Base-by-base conservation (phyloP, 2,329 filamentous ascomycete species). In the Pseudogymnoascus verrucosus region DNA sequence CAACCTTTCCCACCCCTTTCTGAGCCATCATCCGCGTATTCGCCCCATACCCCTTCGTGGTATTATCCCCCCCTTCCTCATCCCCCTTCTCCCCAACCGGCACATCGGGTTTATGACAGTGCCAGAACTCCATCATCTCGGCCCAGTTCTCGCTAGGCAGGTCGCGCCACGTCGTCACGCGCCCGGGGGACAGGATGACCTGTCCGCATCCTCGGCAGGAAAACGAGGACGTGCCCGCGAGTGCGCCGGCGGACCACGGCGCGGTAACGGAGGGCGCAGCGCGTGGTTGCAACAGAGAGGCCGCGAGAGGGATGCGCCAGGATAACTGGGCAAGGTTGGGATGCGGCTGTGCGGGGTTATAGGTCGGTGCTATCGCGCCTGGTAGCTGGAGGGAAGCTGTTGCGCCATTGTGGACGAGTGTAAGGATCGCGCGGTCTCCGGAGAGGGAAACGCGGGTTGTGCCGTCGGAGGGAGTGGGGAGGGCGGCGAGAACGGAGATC, bases 101-200 rank as follows among this genome's bases (percentile, higher is more conserved):
- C 63, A 86, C 79, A 65, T 87, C 82, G 40, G 96, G 95, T 76
- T 98, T 98, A 75, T 99, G 95, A 72, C 95, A 99, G 76, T 99
- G 96, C 95, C 95, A 99, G 69, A 99, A 96, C 75, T 99, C 96
- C 95, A 99, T 99, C 93, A 99, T 96, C 77, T 99, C 95, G 0
- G 95, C 96, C 95, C 95, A 99, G 71, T 96, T 93, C 70, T 96
- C 92, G 72, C 92, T 96, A 0, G 95, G 95, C 16, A 99, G 78
- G 72, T 99, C 92, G 76, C 93, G 96, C 93, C 95, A 99, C 39
- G 77, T 75, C 40, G 75, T 77, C 6, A 85, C 78, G 3, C 61
- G 68, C 6, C 73, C 76, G 2, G 14, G 71, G 64, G 51, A 67
- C 61, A 73, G 79, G 81, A 67, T 68, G 62, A 64, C 79, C 75